A percentile compares a stretch with the other conserved stretches of the same genome.
These are phyloP conservation scores for Phytophthora colocasiae DNA, from an alignment of 352 stramenopile species.

Conservation along the genomic window DNA sequence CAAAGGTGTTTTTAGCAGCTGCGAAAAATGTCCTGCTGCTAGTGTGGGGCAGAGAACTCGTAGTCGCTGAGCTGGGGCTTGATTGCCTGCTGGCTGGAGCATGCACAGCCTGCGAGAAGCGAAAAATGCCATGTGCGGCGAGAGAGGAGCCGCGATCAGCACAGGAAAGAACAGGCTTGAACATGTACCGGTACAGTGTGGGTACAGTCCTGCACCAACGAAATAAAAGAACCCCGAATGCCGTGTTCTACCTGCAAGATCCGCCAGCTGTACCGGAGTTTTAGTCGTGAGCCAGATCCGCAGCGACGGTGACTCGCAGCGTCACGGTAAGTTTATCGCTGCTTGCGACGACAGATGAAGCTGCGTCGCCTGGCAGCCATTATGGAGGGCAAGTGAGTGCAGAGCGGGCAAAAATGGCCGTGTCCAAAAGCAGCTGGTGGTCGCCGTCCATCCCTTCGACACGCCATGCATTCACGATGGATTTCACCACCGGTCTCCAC, in stretches of 20 bases:
- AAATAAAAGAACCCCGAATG: slow-evolving; percentile 24
- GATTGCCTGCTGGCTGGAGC: background rate
- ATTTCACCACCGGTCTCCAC: background rate
- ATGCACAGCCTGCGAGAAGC: slow-evolving; percentile 27
- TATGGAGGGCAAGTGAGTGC: slow-evolving; percentile 17
- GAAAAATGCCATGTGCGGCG: slow-evolving; percentile 26
- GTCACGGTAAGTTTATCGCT: background rate
- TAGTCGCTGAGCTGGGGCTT: slow-evolving; percentile 12
- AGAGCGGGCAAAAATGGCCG: slow-evolving; percentile 21
- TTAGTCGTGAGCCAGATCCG: background rate
- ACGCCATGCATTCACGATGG: slow-evolving; percentile 1
- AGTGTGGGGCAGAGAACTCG: slow-evolving; percentile 6
- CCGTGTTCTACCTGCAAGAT: slow-evolving; percentile 9
- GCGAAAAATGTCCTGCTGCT: background rate
- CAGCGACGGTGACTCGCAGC: background rate
- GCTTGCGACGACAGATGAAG: background rate
- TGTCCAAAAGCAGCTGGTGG: slow-evolving; percentile 29
- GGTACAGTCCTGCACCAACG: background rate
- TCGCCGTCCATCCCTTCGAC: slow-evolving; percentile 23
- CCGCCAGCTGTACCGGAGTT: background rate
- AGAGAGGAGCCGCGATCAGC: slow-evolving; percentile 20
- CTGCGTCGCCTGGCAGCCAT: slow-evolving; percentile 9
- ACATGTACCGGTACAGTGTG: no score
- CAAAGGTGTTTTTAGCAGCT: slow-evolving; percentile 8
- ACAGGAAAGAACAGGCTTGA: slow-evolving; percentile 6